phyloP scores from a whole-genome alignment of 495 filamentous ascomycete genomes.

The Bombardia bombarda region DNA sequence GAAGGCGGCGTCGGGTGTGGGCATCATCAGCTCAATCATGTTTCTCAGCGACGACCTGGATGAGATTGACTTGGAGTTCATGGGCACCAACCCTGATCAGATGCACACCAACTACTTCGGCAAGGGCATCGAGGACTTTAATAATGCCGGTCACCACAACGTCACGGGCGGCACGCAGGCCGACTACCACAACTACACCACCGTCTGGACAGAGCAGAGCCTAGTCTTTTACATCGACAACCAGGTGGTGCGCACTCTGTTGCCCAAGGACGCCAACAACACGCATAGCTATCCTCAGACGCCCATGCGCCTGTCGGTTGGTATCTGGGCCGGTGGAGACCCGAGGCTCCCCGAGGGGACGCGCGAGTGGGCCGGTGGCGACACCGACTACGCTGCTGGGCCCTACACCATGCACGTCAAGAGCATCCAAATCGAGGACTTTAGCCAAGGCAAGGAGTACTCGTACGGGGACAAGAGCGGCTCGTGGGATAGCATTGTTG shows the following conservation, averaged over 20 bases:
- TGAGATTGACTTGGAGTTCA: conserved; percentile 87
- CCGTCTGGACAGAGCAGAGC: conserved; percentile 66
- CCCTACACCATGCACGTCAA: conserved; percentile 75
- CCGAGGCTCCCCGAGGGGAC: conserved; percentile 44
- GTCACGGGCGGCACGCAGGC: conserved; percentile 28
- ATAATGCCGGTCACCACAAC: conserved; percentile 52
- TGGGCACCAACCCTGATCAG: conserved; percentile 53
- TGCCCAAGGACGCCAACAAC: conserved; percentile 53
- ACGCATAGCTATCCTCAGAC: conserved; percentile 72
- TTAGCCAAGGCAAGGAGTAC: conserved; percentile 60
- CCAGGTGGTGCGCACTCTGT: conserved; percentile 56
- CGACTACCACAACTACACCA: conserved; percentile 74
- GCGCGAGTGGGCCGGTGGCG: conserved; percentile 72
- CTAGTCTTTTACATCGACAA: conserved; percentile 72
- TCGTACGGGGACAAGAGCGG: conserved; percentile 59
- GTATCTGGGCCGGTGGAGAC: conserved; percentile 84
- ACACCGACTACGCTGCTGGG: conserved; percentile 57
- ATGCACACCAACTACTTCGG: conserved; percentile 84
- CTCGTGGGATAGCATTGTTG: conserved; percentile 62
- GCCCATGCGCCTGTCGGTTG: conserved; percentile 75
- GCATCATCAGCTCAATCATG: conserved; percentile 77
- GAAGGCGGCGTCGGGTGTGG: conserved; percentile 63
- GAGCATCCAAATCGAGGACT: conserved; percentile 58
- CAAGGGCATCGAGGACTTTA: conserved; percentile 52
- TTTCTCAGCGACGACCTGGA: conserved; percentile 79